These are phyloP conservation scores for Paraurostyla sp. DNA, from an alignment of 73 alveolate species.

Conservation along the genomic window DNA sequence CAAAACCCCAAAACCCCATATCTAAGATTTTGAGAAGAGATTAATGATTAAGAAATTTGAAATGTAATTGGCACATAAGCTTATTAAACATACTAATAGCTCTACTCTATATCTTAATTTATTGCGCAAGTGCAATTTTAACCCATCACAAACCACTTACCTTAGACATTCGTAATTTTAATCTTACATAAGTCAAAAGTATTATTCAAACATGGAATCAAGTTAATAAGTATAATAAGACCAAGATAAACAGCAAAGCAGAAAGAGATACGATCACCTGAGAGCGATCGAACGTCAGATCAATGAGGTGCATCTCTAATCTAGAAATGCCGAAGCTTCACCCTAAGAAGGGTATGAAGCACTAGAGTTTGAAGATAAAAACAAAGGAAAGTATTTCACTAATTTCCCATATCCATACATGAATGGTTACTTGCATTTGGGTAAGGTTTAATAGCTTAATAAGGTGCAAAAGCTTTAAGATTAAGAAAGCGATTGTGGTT, in stretches of 20 bases:
- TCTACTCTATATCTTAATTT: slow-evolving; percentile 16
- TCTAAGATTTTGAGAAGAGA: not conserved
- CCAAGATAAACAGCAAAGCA: slow-evolving; percentile 79
- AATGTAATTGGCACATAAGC: slow-evolving; percentile 27
- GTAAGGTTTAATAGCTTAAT: slow-evolving; percentile 6
- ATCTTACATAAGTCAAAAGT: not conserved
- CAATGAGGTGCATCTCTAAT: slow-evolving; percentile 86
- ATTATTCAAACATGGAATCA: slow-evolving; percentile 26
- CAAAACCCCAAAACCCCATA: slow-evolving; percentile 63
- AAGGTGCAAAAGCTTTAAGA: too few species aligned
- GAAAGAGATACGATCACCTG: slow-evolving; percentile 90
- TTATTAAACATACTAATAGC: slow-evolving; percentile 20
- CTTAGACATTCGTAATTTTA: not conserved
- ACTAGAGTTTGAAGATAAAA: slow-evolving; percentile 76
- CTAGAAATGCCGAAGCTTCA: slow-evolving; percentile 82
- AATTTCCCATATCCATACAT: slow-evolving; percentile 99
- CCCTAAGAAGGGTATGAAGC: slow-evolving; percentile 83
- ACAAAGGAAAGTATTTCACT: slow-evolving; percentile 87
- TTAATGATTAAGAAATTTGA: not conserved
- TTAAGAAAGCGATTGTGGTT: too few species aligned
- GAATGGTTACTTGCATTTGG: slow-evolving; percentile 98
- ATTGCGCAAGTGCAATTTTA: not conserved
- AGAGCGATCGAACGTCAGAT: slow-evolving; percentile 87
- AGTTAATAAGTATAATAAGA: slow-evolving; percentile 63
- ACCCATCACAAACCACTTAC: not conserved